Evolutionary conservation across 2,329 filamentous ascomycete species (phyloP), one percentile per base, ranked within the genome.

Genomic region (Raffaelea albimanens): DNA sequence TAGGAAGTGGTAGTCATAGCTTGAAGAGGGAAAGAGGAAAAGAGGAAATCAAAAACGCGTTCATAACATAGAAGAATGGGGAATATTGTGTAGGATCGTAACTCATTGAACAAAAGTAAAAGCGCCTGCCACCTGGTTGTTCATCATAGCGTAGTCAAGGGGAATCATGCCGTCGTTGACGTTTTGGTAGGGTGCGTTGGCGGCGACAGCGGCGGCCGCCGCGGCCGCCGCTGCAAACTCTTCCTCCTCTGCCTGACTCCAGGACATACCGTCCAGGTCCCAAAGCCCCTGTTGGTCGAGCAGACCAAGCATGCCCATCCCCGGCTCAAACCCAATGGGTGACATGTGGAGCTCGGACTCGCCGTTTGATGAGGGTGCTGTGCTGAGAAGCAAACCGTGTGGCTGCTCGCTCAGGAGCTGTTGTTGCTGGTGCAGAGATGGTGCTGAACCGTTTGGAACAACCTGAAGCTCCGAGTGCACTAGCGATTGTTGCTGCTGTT

Each of bases 191-290:
- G 40, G 11, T 14, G 21, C 40, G 23, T 20, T 10, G 50, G 33
- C 46, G 48, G 47, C 23, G 3, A 38, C 49, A 22, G 46, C 48
- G 39, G 53, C 49, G 18, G 50, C 51, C 25, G 43, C 50, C 23
- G 53, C 49, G 18, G 50, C 51, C 25, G 43, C 50, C 23, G 56
- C 29, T 4, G 39, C 43, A 29, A 48, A 43, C 5, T 45, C 52
- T n/a, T 54, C 44, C 11, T 56, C 63, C 43, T 71, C 69, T 9
- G 67, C 62, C 25, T 67, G 57, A 36, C 67, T 64, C 75, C 74
- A 78, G 55, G 69, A 67, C 72, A 76, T 75, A 50, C 72, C 74
- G 54, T 78, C 73, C 9, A 77, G 60, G 57, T 78, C 74, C 73
- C 74, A 77, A 11, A 77, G 62, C 9, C 71, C 71, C 40, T 74